Base-by-base conservation (phyloP, 208 protist species). In the Crithidia expoeki region DNA sequence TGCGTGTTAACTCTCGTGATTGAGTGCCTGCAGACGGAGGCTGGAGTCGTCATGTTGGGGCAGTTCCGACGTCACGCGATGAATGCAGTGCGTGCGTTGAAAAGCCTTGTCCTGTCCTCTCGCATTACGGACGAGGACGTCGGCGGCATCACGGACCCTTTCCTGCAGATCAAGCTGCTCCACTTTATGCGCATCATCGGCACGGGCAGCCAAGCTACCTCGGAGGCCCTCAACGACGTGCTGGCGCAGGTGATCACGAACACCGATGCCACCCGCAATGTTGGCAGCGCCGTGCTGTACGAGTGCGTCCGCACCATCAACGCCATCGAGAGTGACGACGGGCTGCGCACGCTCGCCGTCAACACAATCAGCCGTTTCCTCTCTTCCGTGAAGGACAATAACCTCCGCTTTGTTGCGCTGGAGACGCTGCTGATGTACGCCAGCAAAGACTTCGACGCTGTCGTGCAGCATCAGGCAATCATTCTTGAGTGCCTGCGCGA, bases 301-400 rank as follows among this genome's bases (percentile, higher is more conserved):
- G 98, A 99, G 81, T 98, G 96, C 76, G 97, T 99, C 40, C 88
- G 89, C 55, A 99, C 98, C 0, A 99, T 99, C 73, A 94, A 99
- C 88, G 81, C 88, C 3, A 99, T 99, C 51, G 95, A 99, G 66
- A 88, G 88, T 46, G 94, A 98, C 69, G 82, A 85, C 14, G 85
- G 70, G 16, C 83, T 97, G 44, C 85, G 92, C 21, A 75, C 96
- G 19, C 91, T 99, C 34, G 98, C 96, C 11, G 90, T 99, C 62
- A 99, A 99, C 80, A 99, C 98, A 58, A 90, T 99, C n/a, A 97
- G 97, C 52, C 90, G 97, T 58, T 99, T 99, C 72, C 85, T 99
- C 11, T 70, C 89, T 19, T 84, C 81, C 6, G 98, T 93, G 60
- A 78, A 78, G n/a, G 98, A 99, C 77, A 99, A 99, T 76, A 99